phyloP scores from a whole-genome alignment of 2,329 filamentous ascomycete genomes.

The Sporothrix pallida region DNA sequence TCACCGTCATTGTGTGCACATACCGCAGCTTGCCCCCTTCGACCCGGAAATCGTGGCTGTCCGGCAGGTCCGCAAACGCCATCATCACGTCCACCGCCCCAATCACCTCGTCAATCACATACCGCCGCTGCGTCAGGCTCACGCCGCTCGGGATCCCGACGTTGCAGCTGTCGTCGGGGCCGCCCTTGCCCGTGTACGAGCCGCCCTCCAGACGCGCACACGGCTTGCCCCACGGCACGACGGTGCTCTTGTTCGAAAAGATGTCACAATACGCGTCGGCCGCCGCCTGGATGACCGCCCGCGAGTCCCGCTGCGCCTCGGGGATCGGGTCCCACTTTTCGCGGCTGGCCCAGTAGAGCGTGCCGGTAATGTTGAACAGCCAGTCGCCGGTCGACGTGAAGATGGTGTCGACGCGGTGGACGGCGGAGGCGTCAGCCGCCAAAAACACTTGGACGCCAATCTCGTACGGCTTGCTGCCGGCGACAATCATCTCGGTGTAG shows the following conservation, averaged over 20 bases:
- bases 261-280: slow-evolving; percentile 49
- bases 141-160: slow-evolving; percentile 38
- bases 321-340: slow-evolving; percentile 43
- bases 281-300: slow-evolving; percentile 42
- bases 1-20: slow-evolving; percentile 46
- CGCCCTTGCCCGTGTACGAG: slow-evolving; percentile 41
- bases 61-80: slow-evolving; percentile 43
- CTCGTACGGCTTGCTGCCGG: slow-evolving; percentile 46
- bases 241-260: slow-evolving; percentile 44
- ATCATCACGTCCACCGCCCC: slow-evolving; percentile 43
- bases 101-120: slow-evolving; percentile 42
- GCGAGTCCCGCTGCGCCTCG: slow-evolving; percentile 39
- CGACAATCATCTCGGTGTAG: slow-evolving; percentile 50
- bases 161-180: slow-evolving; percentile 40
- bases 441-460: slow-evolving; percentile 48
- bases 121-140: slow-evolving; percentile 39
- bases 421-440: slow-evolving; percentile 22
- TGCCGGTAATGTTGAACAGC: slow-evolving; percentile 48
- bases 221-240: slow-evolving; percentile 48
- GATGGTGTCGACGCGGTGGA: slow-evolving; percentile 8
- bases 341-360: slow-evolving; percentile 44
- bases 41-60: slow-evolving; percentile 47
- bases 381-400: slow-evolving; percentile 42
- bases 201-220: slow-evolving; percentile 44
- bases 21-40: slow-evolving; percentile 45